Conservation (phyloP, 2,329 filamentous ascomycete species). For the Botrytis sinoallii region DNA sequence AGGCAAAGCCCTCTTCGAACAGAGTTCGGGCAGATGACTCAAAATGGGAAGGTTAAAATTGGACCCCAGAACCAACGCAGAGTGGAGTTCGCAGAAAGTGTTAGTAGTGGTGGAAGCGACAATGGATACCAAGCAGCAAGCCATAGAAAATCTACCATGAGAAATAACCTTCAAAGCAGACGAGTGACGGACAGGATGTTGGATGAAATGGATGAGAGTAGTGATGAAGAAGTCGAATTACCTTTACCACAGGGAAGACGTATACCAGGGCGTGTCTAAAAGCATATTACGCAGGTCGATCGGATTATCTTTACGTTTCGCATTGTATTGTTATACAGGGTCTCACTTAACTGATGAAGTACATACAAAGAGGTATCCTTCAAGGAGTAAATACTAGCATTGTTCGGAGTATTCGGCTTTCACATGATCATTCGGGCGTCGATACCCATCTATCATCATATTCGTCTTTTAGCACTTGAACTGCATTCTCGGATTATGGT, state of each 20-base stretch:
- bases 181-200: constrained; percentile 36
- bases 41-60: constrained; percentile 31
- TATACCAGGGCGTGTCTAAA: constrained; percentile 26
- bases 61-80: constrained; percentile 21
- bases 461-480: not conserved
- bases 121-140: not conserved
- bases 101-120: constrained; percentile 17
- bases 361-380: not conserved
- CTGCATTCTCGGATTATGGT: not conserved
- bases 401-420: constrained; percentile 7
- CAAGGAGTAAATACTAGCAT: constrained; percentile 8
- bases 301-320: not conserved
- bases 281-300: not conserved
- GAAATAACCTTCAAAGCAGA: constrained; percentile 25
- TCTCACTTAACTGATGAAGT: not conserved
- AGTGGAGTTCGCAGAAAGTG: constrained; percentile 29
- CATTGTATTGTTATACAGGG: not conserved
- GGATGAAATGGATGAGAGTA: constrained; percentile 39
- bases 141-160: not conserved
- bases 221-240: constrained; percentile 38
- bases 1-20: constrained; percentile 36
- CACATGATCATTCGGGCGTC: not conserved
- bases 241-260: constrained; percentile 32
- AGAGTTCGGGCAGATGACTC: constrained; percentile 31
- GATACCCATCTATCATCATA: not conserved